phyloP scores from a whole-genome alignment of 2,329 filamentous ascomycete species.

The Epichloe elymi region DNA sequence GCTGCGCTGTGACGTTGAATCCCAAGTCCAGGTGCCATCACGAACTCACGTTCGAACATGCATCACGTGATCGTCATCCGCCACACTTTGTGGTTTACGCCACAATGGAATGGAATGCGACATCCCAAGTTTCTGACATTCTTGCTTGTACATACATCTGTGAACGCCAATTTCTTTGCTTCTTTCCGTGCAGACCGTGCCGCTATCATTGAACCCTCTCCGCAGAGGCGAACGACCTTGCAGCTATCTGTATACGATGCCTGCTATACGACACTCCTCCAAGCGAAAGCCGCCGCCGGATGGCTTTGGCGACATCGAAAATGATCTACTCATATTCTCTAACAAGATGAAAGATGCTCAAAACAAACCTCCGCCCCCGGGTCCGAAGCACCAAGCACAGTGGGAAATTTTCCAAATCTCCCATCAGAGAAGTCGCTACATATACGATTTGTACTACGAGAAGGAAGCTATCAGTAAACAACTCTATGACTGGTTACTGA shows the following conservation, averaged over 20 bases:
- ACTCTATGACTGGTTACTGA: conserved; percentile 91
- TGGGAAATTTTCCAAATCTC: conserved; percentile 98
- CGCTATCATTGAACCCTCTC: background rate
- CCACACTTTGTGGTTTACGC: conserved; percentile 3
- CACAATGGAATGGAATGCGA: conserved; percentile 5
- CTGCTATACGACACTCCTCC: conserved; percentile 59
- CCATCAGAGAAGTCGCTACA: conserved; percentile 82
- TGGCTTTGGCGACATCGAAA: conserved; percentile 79
- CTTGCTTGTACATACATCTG: background rate
- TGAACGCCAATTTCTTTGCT: background rate
- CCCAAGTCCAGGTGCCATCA: conserved; percentile 2
- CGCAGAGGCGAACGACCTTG: background rate
- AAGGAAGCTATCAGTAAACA: conserved; percentile 89
- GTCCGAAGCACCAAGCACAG: conserved; percentile 72
- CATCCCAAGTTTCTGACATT: background rate
- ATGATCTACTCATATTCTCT: conserved; percentile 70
- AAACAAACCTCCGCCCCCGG: conserved; percentile 71
- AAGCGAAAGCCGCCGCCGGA: conserved; percentile 74
- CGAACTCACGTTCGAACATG: conserved; percentile 2
- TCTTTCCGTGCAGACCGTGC: background rate
- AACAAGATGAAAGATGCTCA: conserved; percentile 96
- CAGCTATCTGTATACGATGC: conserved; percentile 39
- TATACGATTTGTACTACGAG: conserved; percentile 96
- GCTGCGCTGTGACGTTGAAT: conserved; percentile 17
- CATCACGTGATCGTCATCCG: conserved; percentile 16